Evolutionary conservation across 345 rosid genomes (phyloP).

Genomic region (Corchorus olitorius): DNA sequence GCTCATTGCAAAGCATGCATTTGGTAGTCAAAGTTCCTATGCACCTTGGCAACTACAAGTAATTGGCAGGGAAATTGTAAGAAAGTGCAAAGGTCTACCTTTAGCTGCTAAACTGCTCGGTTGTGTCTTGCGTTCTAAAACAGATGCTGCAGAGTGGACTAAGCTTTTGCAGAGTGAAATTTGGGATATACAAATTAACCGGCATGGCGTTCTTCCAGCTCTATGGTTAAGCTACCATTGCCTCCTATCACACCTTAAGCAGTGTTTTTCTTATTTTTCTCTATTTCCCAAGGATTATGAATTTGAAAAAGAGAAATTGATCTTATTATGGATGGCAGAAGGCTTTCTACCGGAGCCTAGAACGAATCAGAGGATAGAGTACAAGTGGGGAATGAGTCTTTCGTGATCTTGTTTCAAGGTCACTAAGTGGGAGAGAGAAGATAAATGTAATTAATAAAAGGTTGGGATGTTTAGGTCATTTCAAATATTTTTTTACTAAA

Average conservation of each 20-base stretch:
- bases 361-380: background rate
- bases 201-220: conserved; percentile 16
- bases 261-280: conserved; percentile 29
- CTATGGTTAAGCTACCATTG: conserved; percentile 25
- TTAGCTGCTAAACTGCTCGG: conserved; percentile 25
- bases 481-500: no score
- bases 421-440: no score
- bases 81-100: conserved; percentile 33
- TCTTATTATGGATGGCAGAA: conserved; percentile 25
- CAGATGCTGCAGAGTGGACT: conserved; percentile 19
- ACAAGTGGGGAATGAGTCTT: background rate
- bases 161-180: conserved; percentile 22
- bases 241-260: conserved; percentile 27
- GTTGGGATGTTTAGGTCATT: no score
- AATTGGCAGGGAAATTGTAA: conserved; percentile 25
- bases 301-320: conserved; percentile 23
- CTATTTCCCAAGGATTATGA: conserved; percentile 25
- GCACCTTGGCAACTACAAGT: background rate
- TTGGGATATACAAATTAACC: background rate
- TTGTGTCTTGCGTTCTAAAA: conserved; percentile 8
- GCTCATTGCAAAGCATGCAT: conserved; percentile 32
- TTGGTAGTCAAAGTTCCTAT: background rate
- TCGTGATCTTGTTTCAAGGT: background rate
- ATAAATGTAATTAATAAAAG: no score
- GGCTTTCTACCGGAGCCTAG: conserved; percentile 1